Evolutionary conservation across 2,329 filamentous ascomycete genomes (phyloP).

Genomic region (Coniochaeta pulveracea): DNA sequence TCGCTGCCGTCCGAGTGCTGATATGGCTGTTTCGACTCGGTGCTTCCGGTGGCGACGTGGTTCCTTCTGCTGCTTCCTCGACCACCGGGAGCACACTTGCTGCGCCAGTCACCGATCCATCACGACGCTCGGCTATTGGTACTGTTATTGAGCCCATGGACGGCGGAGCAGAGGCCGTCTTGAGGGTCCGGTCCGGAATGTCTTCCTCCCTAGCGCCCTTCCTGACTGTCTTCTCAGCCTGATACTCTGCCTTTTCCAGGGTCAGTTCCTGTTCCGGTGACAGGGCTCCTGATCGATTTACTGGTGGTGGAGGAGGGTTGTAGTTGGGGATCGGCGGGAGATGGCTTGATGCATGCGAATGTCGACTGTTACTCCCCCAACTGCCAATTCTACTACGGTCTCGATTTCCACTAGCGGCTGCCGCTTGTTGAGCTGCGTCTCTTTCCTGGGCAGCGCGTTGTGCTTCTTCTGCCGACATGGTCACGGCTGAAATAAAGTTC

Average conservation of each 20-base stretch:
- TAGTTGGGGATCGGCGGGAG: conserved; percentile 34
- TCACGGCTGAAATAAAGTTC: conserved; percentile 82
- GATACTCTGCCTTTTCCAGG: conserved; percentile 26
- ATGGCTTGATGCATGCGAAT: conserved; percentile 13
- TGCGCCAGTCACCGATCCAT: conserved; percentile 35
- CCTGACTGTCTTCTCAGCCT: conserved; percentile 22
- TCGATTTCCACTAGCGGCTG: conserved; percentile 33
- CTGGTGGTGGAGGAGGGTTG: conserved; percentile 30
- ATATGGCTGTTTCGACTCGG: conserved; percentile 39
- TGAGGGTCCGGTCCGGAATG: conserved; percentile 50
- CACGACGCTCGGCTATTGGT: conserved; percentile 30
- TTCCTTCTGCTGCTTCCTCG: conserved; percentile 71
- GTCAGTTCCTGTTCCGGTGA: conserved; percentile 28
- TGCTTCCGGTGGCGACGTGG: conserved; percentile 50
- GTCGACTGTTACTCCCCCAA: conserved; percentile 22
- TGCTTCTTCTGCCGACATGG: conserved; percentile 80
- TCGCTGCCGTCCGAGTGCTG: conserved; percentile 20
- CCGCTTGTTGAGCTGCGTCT: conserved; percentile 38
- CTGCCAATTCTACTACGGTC: conserved; percentile 23
- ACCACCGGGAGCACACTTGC: conserved; percentile 61
- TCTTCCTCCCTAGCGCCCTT: conserved; percentile 30
- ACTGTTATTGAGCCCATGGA: conserved; percentile 9
- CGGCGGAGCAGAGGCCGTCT: conserved; percentile 14
- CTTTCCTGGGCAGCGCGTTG: conserved; percentile 50
- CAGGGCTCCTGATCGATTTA: conserved; percentile 12